phyloP scores from a whole-genome alignment of 768 basidiomycete species.

The Podaxis pistillaris region DNA sequence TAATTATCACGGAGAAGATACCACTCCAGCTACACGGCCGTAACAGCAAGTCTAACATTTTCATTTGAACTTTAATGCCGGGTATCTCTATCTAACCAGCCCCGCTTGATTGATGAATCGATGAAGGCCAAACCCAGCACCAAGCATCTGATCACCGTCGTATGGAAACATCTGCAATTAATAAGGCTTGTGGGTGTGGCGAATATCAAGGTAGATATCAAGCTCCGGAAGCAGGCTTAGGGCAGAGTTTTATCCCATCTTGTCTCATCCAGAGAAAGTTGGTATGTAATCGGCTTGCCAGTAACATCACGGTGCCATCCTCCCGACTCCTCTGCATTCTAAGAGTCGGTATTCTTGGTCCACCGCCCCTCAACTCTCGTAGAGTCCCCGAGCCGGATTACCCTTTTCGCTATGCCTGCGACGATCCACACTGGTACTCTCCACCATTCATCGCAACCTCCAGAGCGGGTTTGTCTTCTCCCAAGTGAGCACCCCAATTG shows the following conservation, averaged over 20 bases:
- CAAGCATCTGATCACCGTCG: background rate
- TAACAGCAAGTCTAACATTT: background rate
- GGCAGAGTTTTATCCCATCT: too few relatives aligned
- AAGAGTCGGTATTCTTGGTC: background rate
- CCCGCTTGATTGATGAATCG: background rate
- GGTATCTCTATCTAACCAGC: background rate
- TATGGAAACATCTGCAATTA: background rate
- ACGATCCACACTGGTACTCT: background rate
- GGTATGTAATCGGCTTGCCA: too few relatives aligned
- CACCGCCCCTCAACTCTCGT: background rate
- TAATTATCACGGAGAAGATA: background rate
- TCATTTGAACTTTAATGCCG: background rate
- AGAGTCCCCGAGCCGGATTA: background rate
- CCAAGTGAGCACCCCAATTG: background rate
- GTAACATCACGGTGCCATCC: background rate
- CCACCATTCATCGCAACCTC: background rate
- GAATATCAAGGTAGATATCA: too few relatives aligned
- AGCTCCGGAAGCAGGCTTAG: too few relatives aligned
- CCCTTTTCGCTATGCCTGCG: background rate
- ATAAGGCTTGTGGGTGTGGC: too few relatives aligned
- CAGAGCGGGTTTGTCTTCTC: background rate
- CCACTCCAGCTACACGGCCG: too few relatives aligned
- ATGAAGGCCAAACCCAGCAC: background rate
- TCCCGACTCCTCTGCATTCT: background rate
- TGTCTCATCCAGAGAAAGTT: too few relatives aligned